Conservation (phyloP, 305 asterid genomes). For the Fraxinus sp. region DNA sequence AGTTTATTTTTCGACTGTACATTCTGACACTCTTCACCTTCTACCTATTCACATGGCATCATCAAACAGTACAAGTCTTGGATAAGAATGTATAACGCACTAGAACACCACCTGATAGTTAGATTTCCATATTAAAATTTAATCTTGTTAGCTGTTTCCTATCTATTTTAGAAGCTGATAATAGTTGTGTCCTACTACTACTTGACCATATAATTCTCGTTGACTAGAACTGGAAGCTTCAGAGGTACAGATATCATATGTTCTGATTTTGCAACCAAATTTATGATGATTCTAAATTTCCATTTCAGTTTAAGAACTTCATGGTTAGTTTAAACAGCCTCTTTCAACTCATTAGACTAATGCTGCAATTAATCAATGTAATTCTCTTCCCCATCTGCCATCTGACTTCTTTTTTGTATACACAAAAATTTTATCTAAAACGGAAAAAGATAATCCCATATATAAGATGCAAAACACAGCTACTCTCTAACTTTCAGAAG, state of each 20-base stretch:
- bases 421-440: background rate
- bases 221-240: background rate
- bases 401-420: background rate
- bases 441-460: background rate
- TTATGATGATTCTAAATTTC: background rate
- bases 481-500: background rate
- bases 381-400: background rate
- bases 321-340: background rate
- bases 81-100: background rate
- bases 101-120: background rate
- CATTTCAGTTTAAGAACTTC: background rate
- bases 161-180: background rate
- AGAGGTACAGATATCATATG: background rate
- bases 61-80: background rate
- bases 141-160: background rate
- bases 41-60: background rate
- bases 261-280: background rate
- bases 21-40: background rate
- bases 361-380: background rate
- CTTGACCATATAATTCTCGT: background rate
- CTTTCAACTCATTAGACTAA: background rate
- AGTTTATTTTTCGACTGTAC: background rate
- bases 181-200: background rate
- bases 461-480: background rate
- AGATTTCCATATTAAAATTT: background rate